phyloP scores from a whole-genome alignment of 139 green algal genomes.

The Picochlorum costavermella region DNA sequence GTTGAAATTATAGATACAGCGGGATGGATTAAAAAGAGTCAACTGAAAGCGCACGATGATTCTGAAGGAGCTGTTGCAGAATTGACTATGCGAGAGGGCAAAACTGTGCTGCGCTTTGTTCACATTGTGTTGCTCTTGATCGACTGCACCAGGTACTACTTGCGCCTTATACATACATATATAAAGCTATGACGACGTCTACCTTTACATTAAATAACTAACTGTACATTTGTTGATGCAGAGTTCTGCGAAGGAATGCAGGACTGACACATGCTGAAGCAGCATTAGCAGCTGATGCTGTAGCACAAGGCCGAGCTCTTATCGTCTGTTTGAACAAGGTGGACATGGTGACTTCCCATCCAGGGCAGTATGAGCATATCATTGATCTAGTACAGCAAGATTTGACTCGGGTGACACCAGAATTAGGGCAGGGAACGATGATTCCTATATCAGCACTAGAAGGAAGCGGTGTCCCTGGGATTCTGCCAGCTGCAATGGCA shows the following conservation, averaged over 20 bases:
- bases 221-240: neutral
- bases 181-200: neutral
- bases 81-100: conserved; percentile 25
- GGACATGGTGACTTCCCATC: conserved; percentile 37
- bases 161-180: neutral
- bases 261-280: conserved; percentile 54
- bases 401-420: conserved; percentile 20
- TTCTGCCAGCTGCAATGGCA: conserved; percentile 46
- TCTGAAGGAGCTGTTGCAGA: conserved; percentile 36
- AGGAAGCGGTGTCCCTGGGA: conserved; percentile 27
- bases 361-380: conserved; percentile 6
- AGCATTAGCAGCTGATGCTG: conserved; percentile 38
- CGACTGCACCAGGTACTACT: conserved; percentile 37
- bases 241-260: conserved; percentile 14
- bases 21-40: conserved; percentile 64
- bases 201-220: conserved; percentile 11
- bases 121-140: conserved; percentile 85
- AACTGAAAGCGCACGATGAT: conserved; percentile 39
- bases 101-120: conserved; percentile 42
- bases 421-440: conserved; percentile 30
- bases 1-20: conserved; percentile 86
- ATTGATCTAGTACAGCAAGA: conserved; percentile 16
- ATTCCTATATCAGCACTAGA: conserved; percentile 50
- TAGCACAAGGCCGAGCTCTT: conserved; percentile 57
- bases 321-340: conserved; percentile 74